These are phyloP conservation scores for Anthoceros angustus DNA, from an alignment of 225 moss, liverwort and hornwort genomes.

Conservation along the genomic window DNA sequence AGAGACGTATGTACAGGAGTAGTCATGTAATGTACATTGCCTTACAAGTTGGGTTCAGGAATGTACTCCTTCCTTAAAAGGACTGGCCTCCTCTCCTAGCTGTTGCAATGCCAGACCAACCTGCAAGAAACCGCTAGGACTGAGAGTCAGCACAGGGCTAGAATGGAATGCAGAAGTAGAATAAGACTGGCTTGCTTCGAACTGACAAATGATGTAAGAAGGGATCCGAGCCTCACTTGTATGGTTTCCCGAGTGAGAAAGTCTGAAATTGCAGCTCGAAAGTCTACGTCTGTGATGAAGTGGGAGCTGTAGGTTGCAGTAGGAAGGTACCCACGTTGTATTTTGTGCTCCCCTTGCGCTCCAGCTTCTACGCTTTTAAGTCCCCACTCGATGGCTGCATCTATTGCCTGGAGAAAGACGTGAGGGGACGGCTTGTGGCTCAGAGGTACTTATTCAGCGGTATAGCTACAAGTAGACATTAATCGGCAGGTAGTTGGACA, in stretches of 20 bases:
- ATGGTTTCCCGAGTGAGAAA: constrained; percentile 70
- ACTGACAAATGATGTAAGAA: background rate
- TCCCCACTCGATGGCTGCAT: constrained; percentile 93
- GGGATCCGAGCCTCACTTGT: constrained; percentile 30
- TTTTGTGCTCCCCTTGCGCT: constrained; percentile 97
- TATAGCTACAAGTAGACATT: background rate
- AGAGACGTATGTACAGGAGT: too few relatives aligned
- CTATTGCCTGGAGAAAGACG: constrained; percentile 51
- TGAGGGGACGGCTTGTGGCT: background rate
- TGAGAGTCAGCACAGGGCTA: background rate
- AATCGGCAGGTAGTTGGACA: background rate
- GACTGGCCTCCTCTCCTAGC: background rate
- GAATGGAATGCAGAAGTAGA: background rate
- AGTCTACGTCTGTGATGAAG: constrained; percentile 64
- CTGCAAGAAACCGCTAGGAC: background rate
- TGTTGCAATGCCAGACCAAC: background rate
- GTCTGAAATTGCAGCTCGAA: constrained; percentile 47
- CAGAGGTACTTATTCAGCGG: background rate
- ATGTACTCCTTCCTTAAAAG: constrained; percentile 1
- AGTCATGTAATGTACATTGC: too few relatives aligned
- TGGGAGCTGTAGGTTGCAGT: constrained; percentile 97
- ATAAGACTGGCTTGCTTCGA: background rate
- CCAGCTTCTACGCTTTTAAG: constrained; percentile 89
- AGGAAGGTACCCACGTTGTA: constrained; percentile 86
- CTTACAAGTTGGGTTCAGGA: too few relatives aligned